These are phyloP conservation scores for Pyrenophora seminiperda DNA, from an alignment of 2,329 filamentous ascomycete genomes.

Conservation along the genomic window DNA sequence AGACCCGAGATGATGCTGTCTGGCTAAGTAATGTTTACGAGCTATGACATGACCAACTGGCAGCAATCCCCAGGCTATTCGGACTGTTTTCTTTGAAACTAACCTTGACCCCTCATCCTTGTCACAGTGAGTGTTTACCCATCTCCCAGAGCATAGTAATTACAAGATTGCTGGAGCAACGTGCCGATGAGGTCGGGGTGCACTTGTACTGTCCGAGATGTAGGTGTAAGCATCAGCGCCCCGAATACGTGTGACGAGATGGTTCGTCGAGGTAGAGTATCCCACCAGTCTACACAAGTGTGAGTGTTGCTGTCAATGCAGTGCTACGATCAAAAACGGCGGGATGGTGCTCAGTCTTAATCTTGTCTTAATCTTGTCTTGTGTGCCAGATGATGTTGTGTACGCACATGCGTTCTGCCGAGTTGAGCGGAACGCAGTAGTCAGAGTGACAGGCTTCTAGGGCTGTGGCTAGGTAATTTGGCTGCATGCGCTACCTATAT, in stretches of 20 bases:
- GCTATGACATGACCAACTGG: not conserved
- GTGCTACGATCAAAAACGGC: too few species aligned
- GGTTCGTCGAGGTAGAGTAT: not conserved
- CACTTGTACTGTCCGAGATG: not conserved
- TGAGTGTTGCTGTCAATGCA: not conserved
- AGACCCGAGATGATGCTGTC: not conserved
- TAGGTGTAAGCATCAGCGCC: not conserved
- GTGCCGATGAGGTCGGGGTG: not conserved
- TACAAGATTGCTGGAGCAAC: not conserved
- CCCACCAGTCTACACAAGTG: not conserved
- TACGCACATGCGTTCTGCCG: conserved; percentile 7
- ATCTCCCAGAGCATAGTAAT: too few species aligned
- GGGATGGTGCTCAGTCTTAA: too few species aligned
- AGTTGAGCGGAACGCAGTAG: not conserved
- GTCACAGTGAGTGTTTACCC: too few species aligned
- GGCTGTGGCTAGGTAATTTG: too few species aligned
- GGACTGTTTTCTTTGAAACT: not conserved
- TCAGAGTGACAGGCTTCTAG: too few species aligned
- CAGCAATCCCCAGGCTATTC: not conserved
- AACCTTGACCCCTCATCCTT: too few species aligned
- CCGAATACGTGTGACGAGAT: not conserved
- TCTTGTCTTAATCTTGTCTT: not conserved
- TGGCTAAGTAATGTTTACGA: not conserved
- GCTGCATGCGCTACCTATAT: too few species aligned
- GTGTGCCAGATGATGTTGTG: not conserved